Conservation (phyloP, 352 stramenopile species). For the Globisporangium middletonii region DNA sequence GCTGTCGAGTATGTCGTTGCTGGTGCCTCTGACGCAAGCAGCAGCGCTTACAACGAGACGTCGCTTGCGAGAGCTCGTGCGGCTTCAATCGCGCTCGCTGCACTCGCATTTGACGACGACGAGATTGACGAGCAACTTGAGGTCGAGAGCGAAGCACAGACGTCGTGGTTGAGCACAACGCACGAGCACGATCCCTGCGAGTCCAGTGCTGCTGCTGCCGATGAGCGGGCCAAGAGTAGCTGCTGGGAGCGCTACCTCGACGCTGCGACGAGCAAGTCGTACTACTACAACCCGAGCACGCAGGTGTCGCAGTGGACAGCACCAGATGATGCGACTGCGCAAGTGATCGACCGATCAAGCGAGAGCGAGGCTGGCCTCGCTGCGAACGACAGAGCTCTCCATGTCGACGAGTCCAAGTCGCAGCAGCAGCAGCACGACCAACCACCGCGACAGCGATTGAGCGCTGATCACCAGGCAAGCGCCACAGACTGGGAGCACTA, state of each 20-base stretch:
- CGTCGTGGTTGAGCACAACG: neutral
- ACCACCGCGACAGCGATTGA: neutral
- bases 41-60: neutral
- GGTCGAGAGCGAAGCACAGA: neutral
- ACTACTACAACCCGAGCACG: constrained; percentile 39
- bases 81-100: constrained; percentile 11
- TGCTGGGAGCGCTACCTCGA: constrained; percentile 55
- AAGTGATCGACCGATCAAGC: constrained; percentile 5
- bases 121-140: neutral
- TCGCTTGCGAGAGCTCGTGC: neutral
- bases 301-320: constrained; percentile 38
- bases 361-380: neutral
- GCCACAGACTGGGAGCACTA: constrained; percentile 15
- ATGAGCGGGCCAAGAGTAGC: neutral
- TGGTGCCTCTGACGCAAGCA: neutral
- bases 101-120: constrained; percentile 13
- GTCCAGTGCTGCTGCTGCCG: neutral
- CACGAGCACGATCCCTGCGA: neutral
- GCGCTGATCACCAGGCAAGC: constrained; percentile 3
- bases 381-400: too few species aligned
- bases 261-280: constrained; percentile 37
- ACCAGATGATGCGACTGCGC: constrained; percentile 7
- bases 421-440: neutral
- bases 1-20: neutral
- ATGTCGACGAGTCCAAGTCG: too few species aligned